A percentile compares a stretch with the other conserved stretches of the same genome.
phyloP scores from a whole-genome alignment of 169 alveolate genomes.

The Cryptosporidium meleagridis region DNA sequence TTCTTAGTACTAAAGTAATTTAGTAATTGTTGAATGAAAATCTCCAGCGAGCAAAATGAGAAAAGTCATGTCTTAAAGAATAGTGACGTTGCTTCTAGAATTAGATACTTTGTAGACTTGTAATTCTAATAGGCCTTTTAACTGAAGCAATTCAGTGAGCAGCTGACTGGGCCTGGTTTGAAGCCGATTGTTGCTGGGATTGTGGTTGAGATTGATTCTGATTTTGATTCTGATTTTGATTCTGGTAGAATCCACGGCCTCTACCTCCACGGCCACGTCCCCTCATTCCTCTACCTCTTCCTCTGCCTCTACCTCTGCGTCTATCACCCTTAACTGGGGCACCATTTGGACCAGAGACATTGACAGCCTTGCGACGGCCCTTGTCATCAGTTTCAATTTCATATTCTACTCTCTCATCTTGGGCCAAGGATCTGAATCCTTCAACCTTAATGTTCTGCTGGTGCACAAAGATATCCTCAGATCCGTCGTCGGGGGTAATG shows the following conservation, averaged over 20 bases:
- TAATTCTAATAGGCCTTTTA: not conserved
- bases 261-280: conserved; percentile 77
- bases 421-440: conserved; percentile 83
- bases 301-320: conserved; percentile 70
- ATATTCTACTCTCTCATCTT: conserved; percentile 81
- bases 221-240: conserved; percentile 15
- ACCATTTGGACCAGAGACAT: conserved; percentile 86
- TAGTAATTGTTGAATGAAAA: not conserved
- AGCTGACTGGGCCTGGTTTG: conserved; percentile 9
- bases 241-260: conserved; percentile 75
- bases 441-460: conserved; percentile 84
- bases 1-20: conserved; percentile 9
- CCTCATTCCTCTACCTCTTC: conserved; percentile 72
- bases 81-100: conserved; percentile 26
- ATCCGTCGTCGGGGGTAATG: conserved; percentile 83
- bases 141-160: not conserved
- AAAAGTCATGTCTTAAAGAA: conserved; percentile 18
- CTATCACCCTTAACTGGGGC: conserved; percentile 81
- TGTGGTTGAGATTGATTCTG: conserved; percentile 37
- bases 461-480: conserved; percentile 85
- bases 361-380: conserved; percentile 84
- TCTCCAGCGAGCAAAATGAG: conserved; percentile 34
- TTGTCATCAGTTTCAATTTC: conserved; percentile 79
- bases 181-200: conserved; percentile 12
- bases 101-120: not conserved